Percentiles rank a stretch among this genome's conserved stretches.
Evolutionary conservation across 495 filamentous ascomycete species (phyloP).

Genomic region (Chlorociboria aeruginascens): DNA sequence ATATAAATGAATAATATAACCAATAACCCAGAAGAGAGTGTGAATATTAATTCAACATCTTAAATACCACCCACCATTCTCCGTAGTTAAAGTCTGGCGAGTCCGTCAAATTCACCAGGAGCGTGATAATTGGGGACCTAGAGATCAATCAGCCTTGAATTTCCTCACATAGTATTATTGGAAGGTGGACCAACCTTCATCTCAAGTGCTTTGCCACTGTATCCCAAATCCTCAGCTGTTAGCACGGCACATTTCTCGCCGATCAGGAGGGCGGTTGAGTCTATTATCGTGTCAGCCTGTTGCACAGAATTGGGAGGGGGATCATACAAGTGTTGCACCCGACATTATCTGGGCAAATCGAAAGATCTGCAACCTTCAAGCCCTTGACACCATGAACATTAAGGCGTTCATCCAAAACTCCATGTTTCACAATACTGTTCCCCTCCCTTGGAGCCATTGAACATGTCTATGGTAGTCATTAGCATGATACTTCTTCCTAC

Average conservation of each 20-base stretch:
- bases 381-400: constrained; percentile 74
- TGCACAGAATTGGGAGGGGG: neutral
- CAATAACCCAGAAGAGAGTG: no score
- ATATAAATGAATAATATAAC: no score
- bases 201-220: constrained; percentile 57
- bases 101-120: constrained; percentile 32
- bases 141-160: neutral
- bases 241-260: constrained; percentile 73
- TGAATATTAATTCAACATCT: no score
- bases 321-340: constrained; percentile 60
- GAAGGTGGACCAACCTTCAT: constrained; percentile 52
- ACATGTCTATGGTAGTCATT: constrained; percentile 46
- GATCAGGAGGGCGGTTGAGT: constrained; percentile 64
- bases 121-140: constrained; percentile 40
- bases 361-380: constrained; percentile 71
- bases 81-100: no score
- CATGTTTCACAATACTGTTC: constrained; percentile 69
- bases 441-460: constrained; percentile 72
- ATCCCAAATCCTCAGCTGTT: constrained; percentile 64
- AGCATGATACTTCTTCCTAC: neutral
- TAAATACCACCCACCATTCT: no score
- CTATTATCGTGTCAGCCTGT: neutral
- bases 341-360: constrained; percentile 74
- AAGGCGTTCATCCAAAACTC: constrained; percentile 66
- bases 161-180: neutral